Base-by-base conservation (phyloP, 1,139 yeast species). In the Candida sanyaensis region DNA sequence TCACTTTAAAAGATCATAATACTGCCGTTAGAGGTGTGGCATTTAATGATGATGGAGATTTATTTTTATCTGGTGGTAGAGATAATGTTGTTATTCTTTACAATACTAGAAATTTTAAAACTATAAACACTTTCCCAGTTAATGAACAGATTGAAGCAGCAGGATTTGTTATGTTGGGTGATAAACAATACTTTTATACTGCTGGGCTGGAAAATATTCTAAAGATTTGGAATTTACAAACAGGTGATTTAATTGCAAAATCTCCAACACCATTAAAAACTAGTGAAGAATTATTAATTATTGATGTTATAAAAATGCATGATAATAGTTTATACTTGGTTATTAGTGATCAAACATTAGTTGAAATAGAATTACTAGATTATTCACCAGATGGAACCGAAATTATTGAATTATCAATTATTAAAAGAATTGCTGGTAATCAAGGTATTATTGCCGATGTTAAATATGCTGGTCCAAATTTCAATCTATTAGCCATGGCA, bases 361-460 rank as follows among this genome's bases (percentile, higher is more conserved):
- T 81, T 33, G 79, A 84, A 57, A 55, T 85, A 13, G 78, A 80
- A 50, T 50, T 76, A 13, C 61, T 64, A 13, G 43, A 47, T 6
- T 12, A 26, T 6, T 37, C 40, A 13, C 56, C 62, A 9, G 41
- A 21, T 8, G 33, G 26, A 8, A 51, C 62, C 11, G 57, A 53
- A 12, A 47, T 58, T 13, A 11, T 43, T 27, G 65, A 61, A 13
- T 66, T 88, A 8, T 75, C 78, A 9, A 62, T 81, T 3, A 56
- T 66, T 9, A 74, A 82, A 46, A 75, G 83, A 41, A 76, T 91
- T 55, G 96, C 97, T 1, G 98, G 98, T 58, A 91, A 92, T 64
- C 97, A 93, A 66, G 98, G 97, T 51, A 95, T 95, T 32, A 85
- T 93, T 59, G 96, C 97, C 7, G 99, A 90, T 61, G 78, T 90